Conservation (phyloP, 2,329 filamentous ascomycete species). For the Laburnicola sp. region DNA sequence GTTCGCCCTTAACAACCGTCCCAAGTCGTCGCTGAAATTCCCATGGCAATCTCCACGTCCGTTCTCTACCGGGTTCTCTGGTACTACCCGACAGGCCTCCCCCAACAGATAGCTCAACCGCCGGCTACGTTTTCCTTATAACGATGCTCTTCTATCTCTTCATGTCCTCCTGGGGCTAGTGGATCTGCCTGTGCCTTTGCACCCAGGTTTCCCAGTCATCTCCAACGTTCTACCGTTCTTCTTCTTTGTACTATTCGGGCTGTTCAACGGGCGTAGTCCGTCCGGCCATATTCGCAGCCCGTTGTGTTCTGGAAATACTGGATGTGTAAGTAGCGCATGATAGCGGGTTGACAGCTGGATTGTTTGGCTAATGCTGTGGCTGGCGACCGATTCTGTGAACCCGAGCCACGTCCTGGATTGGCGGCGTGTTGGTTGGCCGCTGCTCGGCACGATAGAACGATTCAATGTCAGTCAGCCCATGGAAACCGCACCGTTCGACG, state of each 20-base stretch:
- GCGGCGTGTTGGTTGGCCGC: constrained; percentile 69
- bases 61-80: constrained; percentile 73
- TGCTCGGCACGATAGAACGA: constrained; percentile 57
- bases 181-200: constrained; percentile 80
- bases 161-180: constrained; percentile 75
- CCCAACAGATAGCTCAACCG: constrained; percentile 65
- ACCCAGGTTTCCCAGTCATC: constrained; percentile 76
- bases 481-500: constrained; percentile 68
- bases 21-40: constrained; percentile 72
- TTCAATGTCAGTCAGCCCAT: constrained; percentile 49
- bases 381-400: constrained; percentile 71
- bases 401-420: constrained; percentile 72
- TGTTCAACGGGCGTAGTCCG: constrained; percentile 78
- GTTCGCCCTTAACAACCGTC: constrained; percentile 76
- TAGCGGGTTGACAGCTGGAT: constrained; percentile 72
- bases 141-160: constrained; percentile 77
- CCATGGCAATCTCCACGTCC: constrained; percentile 65
- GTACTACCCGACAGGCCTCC: constrained; percentile 76
- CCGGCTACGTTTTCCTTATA: constrained; percentile 80
- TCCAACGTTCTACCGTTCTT: constrained; percentile 75
- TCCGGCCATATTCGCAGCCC: constrained; percentile 67
- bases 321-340: constrained; percentile 66
- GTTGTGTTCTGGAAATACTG: constrained; percentile 74
- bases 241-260: constrained; percentile 74
- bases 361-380: too few species aligned